These are phyloP conservation scores for Chlamydomonas sphaeroides DNA, from an alignment of 139 green algal species.

Conservation along the genomic window DNA sequence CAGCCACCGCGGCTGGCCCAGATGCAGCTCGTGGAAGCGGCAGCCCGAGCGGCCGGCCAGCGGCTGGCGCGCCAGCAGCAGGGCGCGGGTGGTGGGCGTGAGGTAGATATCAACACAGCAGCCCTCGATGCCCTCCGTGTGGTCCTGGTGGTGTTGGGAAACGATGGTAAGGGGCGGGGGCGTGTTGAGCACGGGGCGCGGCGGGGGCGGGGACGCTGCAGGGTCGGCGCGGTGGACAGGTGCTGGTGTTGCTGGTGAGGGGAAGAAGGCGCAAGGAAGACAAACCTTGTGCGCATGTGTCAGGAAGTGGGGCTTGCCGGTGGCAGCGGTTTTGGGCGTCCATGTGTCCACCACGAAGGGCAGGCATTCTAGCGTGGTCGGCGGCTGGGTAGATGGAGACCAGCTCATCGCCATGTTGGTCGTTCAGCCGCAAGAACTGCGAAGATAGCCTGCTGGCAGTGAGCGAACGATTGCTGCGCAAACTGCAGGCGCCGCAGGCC, in stretches of 20 bases:
- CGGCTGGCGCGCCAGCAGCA: conserved; percentile 35
- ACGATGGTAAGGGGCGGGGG: neutral
- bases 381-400: too few relatives aligned
- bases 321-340: neutral
- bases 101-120: conserved; percentile 34
- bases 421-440: too few relatives aligned
- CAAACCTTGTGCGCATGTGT: conserved; percentile 48
- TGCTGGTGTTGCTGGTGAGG: neutral
- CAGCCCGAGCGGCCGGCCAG: neutral
- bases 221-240: neutral
- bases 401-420: too few relatives aligned
- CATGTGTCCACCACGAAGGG: conserved; percentile 57
- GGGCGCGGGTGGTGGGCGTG: conserved; percentile 22
- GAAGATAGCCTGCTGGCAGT: too few relatives aligned
- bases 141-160: conserved; percentile 4
- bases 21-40: conserved; percentile 25
- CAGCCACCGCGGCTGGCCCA: neutral
- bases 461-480: too few relatives aligned
- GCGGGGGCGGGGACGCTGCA: too few relatives aligned
- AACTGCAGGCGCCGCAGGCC: too few relatives aligned
- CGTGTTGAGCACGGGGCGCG: neutral
- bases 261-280: neutral
- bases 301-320: conserved; percentile 51
- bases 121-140: conserved; percentile 33
- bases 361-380: conserved; percentile 24